Evolutionary conservation across 78 protist species (phyloP).

Genomic region (Dictyostelium purpureum): DNA sequence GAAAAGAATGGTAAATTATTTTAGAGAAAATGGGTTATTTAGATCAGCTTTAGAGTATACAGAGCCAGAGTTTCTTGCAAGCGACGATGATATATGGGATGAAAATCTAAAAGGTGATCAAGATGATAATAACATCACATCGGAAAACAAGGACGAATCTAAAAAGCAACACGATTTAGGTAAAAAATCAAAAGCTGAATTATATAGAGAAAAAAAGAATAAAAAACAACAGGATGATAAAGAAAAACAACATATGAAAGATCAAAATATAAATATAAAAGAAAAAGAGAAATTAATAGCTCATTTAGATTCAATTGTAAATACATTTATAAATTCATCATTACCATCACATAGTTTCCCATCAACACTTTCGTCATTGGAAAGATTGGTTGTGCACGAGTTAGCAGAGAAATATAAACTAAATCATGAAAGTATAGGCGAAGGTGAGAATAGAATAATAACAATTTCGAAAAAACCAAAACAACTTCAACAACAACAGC

Average conservation of each 20-base stretch:
- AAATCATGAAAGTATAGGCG: constrained; percentile 62
- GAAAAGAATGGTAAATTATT: constrained; percentile 51
- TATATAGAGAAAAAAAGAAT: constrained; percentile 17
- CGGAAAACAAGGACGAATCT: background rate
- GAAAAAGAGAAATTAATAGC: background rate
- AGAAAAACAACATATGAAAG: background rate
- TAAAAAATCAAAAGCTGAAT: constrained; percentile 34
- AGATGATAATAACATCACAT: background rate
- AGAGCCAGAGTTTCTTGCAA: constrained; percentile 7
- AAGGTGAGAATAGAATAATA: constrained; percentile 42
- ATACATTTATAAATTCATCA: constrained; percentile 41
- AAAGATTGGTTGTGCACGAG: constrained; percentile 67
- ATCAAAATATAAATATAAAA: background rate
- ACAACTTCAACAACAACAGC: background rate
- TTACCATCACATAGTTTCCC: constrained; percentile 31
- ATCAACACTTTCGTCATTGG: background rate
- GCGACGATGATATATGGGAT: constrained; percentile 52
- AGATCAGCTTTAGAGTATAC: constrained; percentile 49
- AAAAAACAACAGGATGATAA: constrained; percentile 17
- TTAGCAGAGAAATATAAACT: constrained; percentile 52
- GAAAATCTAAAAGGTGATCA: background rate
- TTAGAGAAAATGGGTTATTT: constrained; percentile 32
- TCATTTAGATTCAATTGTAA: constrained; percentile 8
- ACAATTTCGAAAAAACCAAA: constrained; percentile 14
- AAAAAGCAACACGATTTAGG: background rate